A percentile compares a stretch with the other conserved stretches of the same genome.
Evolutionary conservation across 441 rosid genomes (phyloP).

Genomic region (Aquilaria agallochum): DNA sequence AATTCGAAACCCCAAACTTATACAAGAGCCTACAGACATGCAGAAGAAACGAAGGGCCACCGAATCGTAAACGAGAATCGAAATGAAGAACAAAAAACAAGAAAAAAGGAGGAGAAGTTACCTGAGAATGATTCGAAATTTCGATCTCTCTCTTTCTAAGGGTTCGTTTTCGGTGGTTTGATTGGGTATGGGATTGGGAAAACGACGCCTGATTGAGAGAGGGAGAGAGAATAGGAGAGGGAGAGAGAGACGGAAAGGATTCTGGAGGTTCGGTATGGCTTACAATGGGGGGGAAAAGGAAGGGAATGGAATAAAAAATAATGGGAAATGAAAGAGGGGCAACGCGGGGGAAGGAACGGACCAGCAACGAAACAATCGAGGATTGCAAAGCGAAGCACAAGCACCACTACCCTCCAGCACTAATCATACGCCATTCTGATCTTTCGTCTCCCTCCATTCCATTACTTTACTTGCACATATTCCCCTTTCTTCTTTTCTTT

Average conservation of each 20-base stretch:
- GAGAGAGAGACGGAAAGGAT: conserved; percentile 17
- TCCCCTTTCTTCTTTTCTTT: too few relatives aligned
- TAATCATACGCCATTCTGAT: too few relatives aligned
- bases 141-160: conserved; percentile 11
- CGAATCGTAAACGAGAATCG: conserved; percentile 13
- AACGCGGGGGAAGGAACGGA: neutral
- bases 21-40: conserved; percentile 7
- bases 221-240: conserved; percentile 12
- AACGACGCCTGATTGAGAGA: conserved; percentile 3
- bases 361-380: too few relatives aligned
- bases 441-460: too few relatives aligned
- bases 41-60: neutral
- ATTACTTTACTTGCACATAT: too few relatives aligned
- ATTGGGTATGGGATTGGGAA: neutral
- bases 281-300: neutral
- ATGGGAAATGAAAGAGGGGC: conserved; percentile 10
- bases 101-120: conserved; percentile 5
- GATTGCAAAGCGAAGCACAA: too few relatives aligned
- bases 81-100: conserved; percentile 3
- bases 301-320: neutral
- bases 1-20: neutral
- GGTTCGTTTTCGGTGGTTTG: conserved; percentile 5
- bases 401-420: too few relatives aligned
- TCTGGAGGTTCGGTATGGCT: neutral
- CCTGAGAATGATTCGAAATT: conserved; percentile 5